Percentiles rank a stretch among this genome's conserved stretches.
Conservation (phyloP, 2,329 filamentous ascomycete species). For the Alternaria infectoria region DNA sequence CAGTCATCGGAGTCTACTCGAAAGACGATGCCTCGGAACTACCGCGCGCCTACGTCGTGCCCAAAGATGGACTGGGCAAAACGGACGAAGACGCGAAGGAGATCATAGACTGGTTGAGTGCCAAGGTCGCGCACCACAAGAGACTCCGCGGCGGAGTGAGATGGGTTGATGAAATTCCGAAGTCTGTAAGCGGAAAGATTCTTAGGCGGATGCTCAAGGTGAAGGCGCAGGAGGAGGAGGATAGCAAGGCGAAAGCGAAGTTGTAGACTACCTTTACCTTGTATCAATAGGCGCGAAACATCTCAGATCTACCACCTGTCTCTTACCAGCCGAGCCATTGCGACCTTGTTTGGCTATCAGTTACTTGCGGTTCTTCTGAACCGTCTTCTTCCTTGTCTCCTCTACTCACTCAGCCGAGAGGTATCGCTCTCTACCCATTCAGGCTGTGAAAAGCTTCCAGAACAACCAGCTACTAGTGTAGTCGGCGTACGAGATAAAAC, state of each 20-base stretch:
- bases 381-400: no score
- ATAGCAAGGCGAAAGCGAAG: slow-evolving; percentile 49
- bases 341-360: neutral
- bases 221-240: slow-evolving; percentile 50
- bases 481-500: no score
- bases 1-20: slow-evolving; percentile 53
- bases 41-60: slow-evolving; percentile 48
- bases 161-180: slow-evolving; percentile 57
- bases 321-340: neutral
- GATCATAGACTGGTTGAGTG: slow-evolving; percentile 52
- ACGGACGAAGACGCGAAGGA: slow-evolving; percentile 43
- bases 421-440: no score
- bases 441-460: no score
- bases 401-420: no score
- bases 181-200: slow-evolving; percentile 57
- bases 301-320: no score
- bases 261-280: slow-evolving; percentile 37
- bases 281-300: neutral
- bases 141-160: slow-evolving; percentile 54
- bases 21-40: slow-evolving; percentile 55
- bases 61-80: slow-evolving; percentile 36
- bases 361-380: no score
- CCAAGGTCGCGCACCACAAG: slow-evolving; percentile 56
- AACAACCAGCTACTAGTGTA: no score
- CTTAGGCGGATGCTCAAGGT: slow-evolving; percentile 54